Percentiles rank a stretch among this genome's conserved stretches.
phyloP scores from a whole-genome alignment of 1,284 basidiomycete species.

The Violaceomyces palustris region DNA sequence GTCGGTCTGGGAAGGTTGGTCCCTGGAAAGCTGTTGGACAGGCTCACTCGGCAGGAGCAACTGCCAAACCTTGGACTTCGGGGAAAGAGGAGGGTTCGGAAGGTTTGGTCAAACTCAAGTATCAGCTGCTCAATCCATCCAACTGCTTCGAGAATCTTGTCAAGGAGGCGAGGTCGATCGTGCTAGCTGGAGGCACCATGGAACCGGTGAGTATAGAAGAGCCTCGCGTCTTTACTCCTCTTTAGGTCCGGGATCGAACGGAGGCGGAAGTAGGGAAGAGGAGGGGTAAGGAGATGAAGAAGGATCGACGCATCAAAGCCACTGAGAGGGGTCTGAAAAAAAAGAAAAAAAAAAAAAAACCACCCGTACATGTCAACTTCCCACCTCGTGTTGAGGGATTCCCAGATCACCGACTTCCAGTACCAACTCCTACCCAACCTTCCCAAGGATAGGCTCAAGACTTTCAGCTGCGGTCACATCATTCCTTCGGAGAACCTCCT shows the following conservation, averaged over 20 bases:
- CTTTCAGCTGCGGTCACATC: slow-evolving; percentile 88
- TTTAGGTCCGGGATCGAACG: background rate
- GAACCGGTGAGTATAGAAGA: no score
- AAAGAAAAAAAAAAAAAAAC: background rate
- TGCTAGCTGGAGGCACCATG: slow-evolving; percentile 96
- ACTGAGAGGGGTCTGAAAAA: no score
- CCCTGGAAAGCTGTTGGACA: no score
- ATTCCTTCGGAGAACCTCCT: slow-evolving; percentile 76
- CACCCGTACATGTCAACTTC: no score
- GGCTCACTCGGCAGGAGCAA: no score
- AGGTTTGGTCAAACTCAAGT: slow-evolving; percentile 68
- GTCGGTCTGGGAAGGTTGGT: no score
- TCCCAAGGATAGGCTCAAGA: slow-evolving; percentile 63
- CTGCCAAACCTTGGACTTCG: no score
- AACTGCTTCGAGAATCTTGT: slow-evolving; percentile 78
- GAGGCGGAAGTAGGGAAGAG: no score
- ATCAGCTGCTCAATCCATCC: slow-evolving; percentile 89
- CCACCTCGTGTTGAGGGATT: no score
- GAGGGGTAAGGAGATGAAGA: no score
- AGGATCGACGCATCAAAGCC: no score
- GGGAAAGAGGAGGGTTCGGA: no score
- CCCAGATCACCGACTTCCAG: slow-evolving; percentile 81
- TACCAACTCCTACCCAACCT: slow-evolving; percentile 75
- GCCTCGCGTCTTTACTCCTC: slow-evolving; percentile 54
- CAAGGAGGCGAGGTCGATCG: slow-evolving; percentile 70